These are phyloP conservation scores for Aspergillus sclerotioniger DNA, from an alignment of 495 filamentous ascomycete genomes.

Conservation along the genomic window DNA sequence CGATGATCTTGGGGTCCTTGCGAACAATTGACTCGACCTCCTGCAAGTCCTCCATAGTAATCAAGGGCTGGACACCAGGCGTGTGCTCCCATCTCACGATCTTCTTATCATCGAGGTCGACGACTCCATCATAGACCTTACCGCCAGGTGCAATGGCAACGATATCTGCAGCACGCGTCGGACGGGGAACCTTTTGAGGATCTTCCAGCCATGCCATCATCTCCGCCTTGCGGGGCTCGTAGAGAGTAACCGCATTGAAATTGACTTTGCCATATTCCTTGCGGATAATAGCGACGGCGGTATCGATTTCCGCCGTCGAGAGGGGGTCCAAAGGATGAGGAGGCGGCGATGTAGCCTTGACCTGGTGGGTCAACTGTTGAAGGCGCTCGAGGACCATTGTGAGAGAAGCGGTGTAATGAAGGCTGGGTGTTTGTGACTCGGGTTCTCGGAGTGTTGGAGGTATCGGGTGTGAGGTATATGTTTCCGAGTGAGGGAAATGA, in stretches of 20 bases:
- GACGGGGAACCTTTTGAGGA: slow-evolving; percentile 59
- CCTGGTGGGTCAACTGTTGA: slow-evolving; percentile 64
- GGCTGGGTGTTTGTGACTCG: neutral
- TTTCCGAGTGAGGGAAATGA: neutral
- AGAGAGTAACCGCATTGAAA: slow-evolving; percentile 89
- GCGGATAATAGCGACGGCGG: slow-evolving; percentile 65
- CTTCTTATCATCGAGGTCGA: slow-evolving; percentile 70
- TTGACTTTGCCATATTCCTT: slow-evolving; percentile 68
- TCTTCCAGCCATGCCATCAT: slow-evolving; percentile 80
- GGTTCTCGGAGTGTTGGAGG: neutral
- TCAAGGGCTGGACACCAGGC: slow-evolving; percentile 82
- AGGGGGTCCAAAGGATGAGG: slow-evolving; percentile 89
- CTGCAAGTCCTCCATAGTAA: slow-evolving; percentile 93
- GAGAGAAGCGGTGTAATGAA: neutral
- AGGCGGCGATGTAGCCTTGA: slow-evolving; percentile 52
- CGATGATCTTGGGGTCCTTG: slow-evolving; percentile 83
- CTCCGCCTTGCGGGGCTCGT: slow-evolving; percentile 82
- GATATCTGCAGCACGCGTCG: slow-evolving; percentile 74
- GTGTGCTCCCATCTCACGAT: slow-evolving; percentile 74
- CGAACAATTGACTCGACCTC: slow-evolving; percentile 79
- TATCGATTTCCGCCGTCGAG: slow-evolving; percentile 71
- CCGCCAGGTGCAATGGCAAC: slow-evolving; percentile 80
- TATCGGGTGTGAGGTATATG: neutral
- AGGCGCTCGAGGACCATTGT: slow-evolving; percentile 68
- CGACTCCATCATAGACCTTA: slow-evolving; percentile 81